phyloP scores from a whole-genome alignment of 2,329 filamentous ascomycete genomes.

The Trichoderma simmonsii region DNA sequence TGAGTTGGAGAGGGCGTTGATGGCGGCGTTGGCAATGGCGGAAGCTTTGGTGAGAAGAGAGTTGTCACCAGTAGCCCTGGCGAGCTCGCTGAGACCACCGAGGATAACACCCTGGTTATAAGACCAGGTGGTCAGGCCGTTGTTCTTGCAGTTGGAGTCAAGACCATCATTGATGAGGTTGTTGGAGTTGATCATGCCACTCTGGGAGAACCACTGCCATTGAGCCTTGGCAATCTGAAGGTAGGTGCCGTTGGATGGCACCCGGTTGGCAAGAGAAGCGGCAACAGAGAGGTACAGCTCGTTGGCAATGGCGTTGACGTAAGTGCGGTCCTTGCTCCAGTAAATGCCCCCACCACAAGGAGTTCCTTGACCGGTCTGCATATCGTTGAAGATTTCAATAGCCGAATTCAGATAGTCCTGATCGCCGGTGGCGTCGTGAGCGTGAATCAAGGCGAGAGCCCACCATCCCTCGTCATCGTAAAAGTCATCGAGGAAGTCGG shows the following conservation, averaged over 20 bases:
- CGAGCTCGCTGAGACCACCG: conserved; percentile 52
- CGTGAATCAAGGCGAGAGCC: conserved; percentile 56
- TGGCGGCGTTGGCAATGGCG: conserved; percentile 52
- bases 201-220: conserved; percentile 52
- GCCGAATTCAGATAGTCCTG: conserved; percentile 52
- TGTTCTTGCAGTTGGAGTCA: conserved; percentile 47
- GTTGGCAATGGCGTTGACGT: conserved; percentile 56
- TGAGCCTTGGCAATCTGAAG: conserved; percentile 47
- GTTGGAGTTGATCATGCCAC: conserved; percentile 51
- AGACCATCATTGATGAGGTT: conserved; percentile 55
- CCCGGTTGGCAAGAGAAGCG: conserved; percentile 50
- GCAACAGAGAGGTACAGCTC: conserved; percentile 55
- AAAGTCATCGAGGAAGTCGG: conserved; percentile 49
- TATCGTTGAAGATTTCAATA: conserved; percentile 54
- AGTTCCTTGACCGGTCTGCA: conserved; percentile 46
- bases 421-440: conserved; percentile 53
- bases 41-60: conserved; percentile 42
- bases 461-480: conserved; percentile 65
- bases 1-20: conserved; percentile 41
- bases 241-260: conserved; percentile 40
- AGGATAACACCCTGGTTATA: conserved; percentile 61
- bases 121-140: conserved; percentile 48
- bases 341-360: conserved; percentile 54
- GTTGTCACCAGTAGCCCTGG: conserved; percentile 41
- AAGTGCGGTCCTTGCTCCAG: conserved; percentile 52